Percentiles rank a stretch among this genome's conserved stretches.
Conservation (phyloP, 106 monocot species). For the Cymbidium sinense region DNA sequence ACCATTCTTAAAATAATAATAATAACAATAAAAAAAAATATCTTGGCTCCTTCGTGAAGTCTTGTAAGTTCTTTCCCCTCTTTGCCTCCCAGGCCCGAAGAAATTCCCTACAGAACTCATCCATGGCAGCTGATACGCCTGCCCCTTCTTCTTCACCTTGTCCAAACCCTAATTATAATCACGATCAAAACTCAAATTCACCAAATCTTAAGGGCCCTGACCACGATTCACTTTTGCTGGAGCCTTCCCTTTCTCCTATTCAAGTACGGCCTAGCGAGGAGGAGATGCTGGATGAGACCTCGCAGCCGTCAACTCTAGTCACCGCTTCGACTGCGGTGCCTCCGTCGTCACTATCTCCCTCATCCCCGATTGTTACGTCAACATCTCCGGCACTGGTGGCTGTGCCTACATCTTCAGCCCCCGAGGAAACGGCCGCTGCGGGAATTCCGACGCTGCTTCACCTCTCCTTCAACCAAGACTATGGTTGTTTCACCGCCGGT, state of each 20-base stretch:
- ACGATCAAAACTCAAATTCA: background rate
- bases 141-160: background rate
- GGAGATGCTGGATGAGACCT: background rate
- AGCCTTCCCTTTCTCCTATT: background rate
- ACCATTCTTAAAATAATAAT: too few relatives aligned
- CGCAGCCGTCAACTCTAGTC: background rate
- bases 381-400: background rate
- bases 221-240: background rate
- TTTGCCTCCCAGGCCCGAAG: too few relatives aligned
- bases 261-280: background rate
- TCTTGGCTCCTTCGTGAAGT: too few relatives aligned
- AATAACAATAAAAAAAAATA: too few relatives aligned
- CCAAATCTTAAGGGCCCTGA: slow-evolving; percentile 2
- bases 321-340: background rate
- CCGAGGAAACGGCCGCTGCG: background rate
- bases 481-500: slow-evolving; percentile 89
- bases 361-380: background rate
- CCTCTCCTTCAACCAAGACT: slow-evolving; percentile 93
- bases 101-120: background rate
- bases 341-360: background rate
- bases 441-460: slow-evolving; percentile 51
- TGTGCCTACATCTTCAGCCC: background rate
- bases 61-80: too few relatives aligned
- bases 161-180: slow-evolving; percentile 5
- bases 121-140: slow-evolving; percentile 5